Evolutionary conservation across 192 early-diverging fungal genomes (phyloP).

Genomic region (Phlyctochytrium arcticum): DNA sequence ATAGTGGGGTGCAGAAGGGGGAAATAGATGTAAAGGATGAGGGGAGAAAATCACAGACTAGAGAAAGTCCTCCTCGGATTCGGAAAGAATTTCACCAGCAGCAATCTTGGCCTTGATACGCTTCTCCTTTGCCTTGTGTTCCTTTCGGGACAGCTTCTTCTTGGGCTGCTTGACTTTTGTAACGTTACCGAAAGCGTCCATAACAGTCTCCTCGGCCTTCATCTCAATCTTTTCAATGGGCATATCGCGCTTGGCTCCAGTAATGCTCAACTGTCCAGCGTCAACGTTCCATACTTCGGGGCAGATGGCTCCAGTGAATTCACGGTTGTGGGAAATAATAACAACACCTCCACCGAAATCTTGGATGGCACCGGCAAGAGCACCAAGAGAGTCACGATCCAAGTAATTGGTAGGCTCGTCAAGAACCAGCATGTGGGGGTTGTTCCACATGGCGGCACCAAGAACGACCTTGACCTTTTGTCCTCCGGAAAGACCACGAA

Average conservation of each 20-base stretch:
- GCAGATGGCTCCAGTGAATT: slow-evolving; percentile 71
- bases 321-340: slow-evolving; percentile 79
- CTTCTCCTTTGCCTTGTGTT: slow-evolving; percentile 45
- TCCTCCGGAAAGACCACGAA: slow-evolving; percentile 73
- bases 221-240: slow-evolving; percentile 41
- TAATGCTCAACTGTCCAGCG: slow-evolving; percentile 51
- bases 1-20: no score
- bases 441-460: slow-evolving; percentile 79
- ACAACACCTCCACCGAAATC: slow-evolving; percentile 77
- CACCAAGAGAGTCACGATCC: slow-evolving; percentile 74
- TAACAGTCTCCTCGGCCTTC: slow-evolving; percentile 42
- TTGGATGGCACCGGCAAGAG: slow-evolving; percentile 69
- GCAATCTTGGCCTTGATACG: slow-evolving; percentile 27
- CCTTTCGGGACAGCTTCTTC: slow-evolving; percentile 50
- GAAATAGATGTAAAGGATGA: no score
- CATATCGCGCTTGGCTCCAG: slow-evolving; percentile 35
- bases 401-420: slow-evolving; percentile 75
- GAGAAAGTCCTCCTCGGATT: slow-evolving; percentile 9
- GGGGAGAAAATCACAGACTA: neutral
- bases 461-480: slow-evolving; percentile 88
- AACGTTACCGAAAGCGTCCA: slow-evolving; percentile 74
- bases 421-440: slow-evolving; percentile 77
- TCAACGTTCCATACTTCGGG: slow-evolving; percentile 73
- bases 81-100: slow-evolving; percentile 9
- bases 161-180: slow-evolving; percentile 66